These are phyloP conservation scores for Cercospora sp. DNA, from an alignment of 2,329 filamentous ascomycete species.

Conservation along the genomic window DNA sequence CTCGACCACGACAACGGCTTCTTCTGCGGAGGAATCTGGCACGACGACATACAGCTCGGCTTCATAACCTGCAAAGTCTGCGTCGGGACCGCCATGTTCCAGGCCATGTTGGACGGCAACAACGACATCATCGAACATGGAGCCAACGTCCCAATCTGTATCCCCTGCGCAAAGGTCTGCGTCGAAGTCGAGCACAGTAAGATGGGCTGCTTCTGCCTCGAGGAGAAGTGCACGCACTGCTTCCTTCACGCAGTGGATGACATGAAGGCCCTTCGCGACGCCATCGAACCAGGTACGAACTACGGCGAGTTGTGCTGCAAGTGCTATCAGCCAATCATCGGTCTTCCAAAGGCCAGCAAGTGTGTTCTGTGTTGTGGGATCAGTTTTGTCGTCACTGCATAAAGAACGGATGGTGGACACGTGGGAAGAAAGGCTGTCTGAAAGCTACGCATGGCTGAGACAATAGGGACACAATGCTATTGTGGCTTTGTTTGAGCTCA, in stretches of 20 bases:
- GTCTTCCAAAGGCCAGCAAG: not conserved
- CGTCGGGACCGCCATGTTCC: not conserved
- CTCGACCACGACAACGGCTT: not conserved
- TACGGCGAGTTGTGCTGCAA: not conserved
- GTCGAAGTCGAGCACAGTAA: not conserved
- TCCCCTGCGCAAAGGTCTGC: not conserved
- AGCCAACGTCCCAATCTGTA: not conserved
- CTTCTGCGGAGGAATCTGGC: not conserved
- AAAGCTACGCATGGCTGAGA: not conserved
- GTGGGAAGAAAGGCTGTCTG: not conserved
- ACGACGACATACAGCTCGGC: not conserved
- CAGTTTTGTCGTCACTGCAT: not conserved
- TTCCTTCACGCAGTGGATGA: not conserved
- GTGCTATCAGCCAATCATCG: not conserved
- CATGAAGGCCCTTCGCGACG: not conserved
- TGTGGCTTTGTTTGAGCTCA: not conserved
- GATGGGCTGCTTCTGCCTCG: not conserved
- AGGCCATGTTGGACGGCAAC: not conserved
- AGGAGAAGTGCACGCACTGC: not conserved
- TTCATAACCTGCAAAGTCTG: slow-evolving; percentile 7
- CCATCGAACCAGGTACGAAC: not conserved
- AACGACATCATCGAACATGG: not conserved
- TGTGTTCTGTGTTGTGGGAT: not conserved
- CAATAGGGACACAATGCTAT: not conserved
- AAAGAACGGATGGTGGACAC: not conserved